Conservation (phyloP, 1,284 basidiomycete genomes). For the Mycena citricolor region DNA sequence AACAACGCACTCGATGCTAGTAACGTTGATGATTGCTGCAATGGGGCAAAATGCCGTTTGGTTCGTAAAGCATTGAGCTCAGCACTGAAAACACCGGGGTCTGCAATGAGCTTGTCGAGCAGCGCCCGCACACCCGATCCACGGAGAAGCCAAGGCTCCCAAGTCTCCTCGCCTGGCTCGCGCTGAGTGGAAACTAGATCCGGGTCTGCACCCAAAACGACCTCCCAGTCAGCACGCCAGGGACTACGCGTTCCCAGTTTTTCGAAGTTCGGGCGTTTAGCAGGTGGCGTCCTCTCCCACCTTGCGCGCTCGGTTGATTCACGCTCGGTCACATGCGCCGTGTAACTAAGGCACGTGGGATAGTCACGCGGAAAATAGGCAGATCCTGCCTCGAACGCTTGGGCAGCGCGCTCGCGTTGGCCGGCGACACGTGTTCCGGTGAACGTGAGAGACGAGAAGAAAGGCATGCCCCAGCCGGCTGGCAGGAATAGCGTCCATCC, state of each 20-base stretch:
- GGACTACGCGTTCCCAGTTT: conserved; percentile 68
- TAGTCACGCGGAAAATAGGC: conserved; percentile 83
- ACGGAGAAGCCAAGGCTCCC: conserved; percentile 66
- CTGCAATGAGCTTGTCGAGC: conserved; percentile 42
- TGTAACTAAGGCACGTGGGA: conserved; percentile 56
- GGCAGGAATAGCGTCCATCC: conserved; percentile 87
- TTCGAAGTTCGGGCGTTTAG: conserved; percentile 75
- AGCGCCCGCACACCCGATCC: conserved; percentile 48
- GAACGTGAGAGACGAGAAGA: conserved; percentile 77
- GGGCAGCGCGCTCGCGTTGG: conserved; percentile 72
- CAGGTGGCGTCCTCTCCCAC: conserved; percentile 84
- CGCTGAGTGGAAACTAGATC: conserved; percentile 57
- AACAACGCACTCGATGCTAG: conserved; percentile 58
- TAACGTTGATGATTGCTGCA: conserved; percentile 36
- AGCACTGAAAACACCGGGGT: conserved; percentile 43
- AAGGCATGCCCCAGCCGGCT: conserved; percentile 84
- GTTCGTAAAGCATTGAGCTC: conserved; percentile 60
- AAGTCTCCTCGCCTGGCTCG: conserved; percentile 27
- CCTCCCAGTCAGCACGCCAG: conserved; percentile 75
- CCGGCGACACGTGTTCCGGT: conserved; percentile 83
- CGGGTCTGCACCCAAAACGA: conserved; percentile 47
- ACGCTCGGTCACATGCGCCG: conserved; percentile 44
- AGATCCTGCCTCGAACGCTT: conserved; percentile 76
- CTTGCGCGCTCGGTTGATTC: conserved; percentile 51
- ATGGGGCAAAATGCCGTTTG: conserved; percentile 47